Conservation (phyloP, 495 filamentous ascomycete species). For the Aspergillus sclerotioniger region DNA sequence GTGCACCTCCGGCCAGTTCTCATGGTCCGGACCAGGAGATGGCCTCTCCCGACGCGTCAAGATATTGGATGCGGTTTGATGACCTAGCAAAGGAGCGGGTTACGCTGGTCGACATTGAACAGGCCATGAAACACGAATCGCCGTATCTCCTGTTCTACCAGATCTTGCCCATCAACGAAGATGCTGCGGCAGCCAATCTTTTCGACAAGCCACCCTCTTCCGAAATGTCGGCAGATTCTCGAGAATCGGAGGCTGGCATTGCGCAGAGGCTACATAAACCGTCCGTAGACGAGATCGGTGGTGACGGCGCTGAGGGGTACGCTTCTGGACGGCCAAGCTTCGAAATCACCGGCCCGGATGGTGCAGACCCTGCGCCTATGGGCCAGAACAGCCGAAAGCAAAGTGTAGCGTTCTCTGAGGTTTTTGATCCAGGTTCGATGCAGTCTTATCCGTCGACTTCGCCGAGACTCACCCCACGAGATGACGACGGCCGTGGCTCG, state of each 20-base stretch:
- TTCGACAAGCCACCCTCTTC: constrained; percentile 57
- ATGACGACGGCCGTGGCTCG: constrained; percentile 50
- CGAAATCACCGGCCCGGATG: constrained; percentile 38
- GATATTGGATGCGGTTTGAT: constrained; percentile 87
- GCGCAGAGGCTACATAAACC: constrained; percentile 19
- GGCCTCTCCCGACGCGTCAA: constrained; percentile 50
- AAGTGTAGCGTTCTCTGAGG: constrained; percentile 32
- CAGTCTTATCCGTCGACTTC: constrained; percentile 48
- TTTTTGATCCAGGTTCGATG: constrained; percentile 28
- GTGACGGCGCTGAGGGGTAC: constrained; percentile 25
- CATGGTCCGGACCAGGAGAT: constrained; percentile 43
- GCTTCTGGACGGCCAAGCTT: constrained; percentile 39
- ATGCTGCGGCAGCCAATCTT: constrained; percentile 52
- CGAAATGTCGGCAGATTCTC: constrained; percentile 44
- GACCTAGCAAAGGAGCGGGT: constrained; percentile 75
- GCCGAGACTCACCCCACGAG: constrained; percentile 43
- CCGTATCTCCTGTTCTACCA: constrained; percentile 96
- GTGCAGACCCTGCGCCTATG: constrained; percentile 1
- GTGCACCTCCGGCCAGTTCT: constrained; percentile 47
- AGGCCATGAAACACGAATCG: constrained; percentile 75
- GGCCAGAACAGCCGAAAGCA: constrained; percentile 19
- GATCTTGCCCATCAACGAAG: constrained; percentile 78
- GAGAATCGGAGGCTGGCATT: constrained; percentile 28
- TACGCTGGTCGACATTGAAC: constrained; percentile 70
- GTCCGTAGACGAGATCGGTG: constrained; percentile 13